These are phyloP conservation scores for Paraleonurus japonicus DNA, from an alignment of 257 asterid genomes.

Conservation along the genomic window DNA sequence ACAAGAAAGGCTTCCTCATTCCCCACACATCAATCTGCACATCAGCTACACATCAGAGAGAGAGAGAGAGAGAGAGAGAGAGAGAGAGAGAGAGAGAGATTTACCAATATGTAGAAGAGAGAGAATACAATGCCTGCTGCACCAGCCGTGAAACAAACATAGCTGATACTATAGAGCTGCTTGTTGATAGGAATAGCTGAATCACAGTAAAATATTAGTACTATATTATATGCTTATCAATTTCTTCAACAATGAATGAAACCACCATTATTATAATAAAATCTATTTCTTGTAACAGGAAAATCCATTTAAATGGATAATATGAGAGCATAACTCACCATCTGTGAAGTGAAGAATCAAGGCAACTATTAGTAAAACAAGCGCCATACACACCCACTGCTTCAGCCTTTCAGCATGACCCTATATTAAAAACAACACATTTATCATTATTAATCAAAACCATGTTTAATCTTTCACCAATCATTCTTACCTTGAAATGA, in stretches of 20 bases:
- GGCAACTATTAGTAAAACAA: constrained; percentile 50
- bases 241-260: background rate
- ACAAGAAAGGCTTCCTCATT: constrained; percentile 61
- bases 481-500: constrained; percentile 56
- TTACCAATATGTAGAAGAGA: constrained; percentile 72
- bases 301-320: background rate
- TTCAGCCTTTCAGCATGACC: constrained; percentile 78
- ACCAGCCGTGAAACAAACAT: constrained; percentile 86
- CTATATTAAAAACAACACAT: constrained; percentile 35
- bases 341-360: constrained; percentile 74
- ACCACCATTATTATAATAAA: background rate
- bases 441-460: background rate
- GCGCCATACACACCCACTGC: constrained; percentile 81
- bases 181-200: constrained; percentile 90
- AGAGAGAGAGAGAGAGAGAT: background rate
- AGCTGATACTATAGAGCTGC: constrained; percentile 90
- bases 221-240: background rate
- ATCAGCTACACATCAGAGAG: background rate
- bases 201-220: background rate
- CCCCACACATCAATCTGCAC: constrained; percentile 61
- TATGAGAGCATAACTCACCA: constrained; percentile 38
- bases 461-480: background rate
- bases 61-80: background rate
- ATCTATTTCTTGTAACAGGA: too few species aligned
- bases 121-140: constrained; percentile 83